Evolutionary conservation across 2,329 filamentous ascomycete genomes (phyloP), one percentile per base, ranked within the genome.

Genomic region (Stagonosporopsis vannaccii): DNA sequence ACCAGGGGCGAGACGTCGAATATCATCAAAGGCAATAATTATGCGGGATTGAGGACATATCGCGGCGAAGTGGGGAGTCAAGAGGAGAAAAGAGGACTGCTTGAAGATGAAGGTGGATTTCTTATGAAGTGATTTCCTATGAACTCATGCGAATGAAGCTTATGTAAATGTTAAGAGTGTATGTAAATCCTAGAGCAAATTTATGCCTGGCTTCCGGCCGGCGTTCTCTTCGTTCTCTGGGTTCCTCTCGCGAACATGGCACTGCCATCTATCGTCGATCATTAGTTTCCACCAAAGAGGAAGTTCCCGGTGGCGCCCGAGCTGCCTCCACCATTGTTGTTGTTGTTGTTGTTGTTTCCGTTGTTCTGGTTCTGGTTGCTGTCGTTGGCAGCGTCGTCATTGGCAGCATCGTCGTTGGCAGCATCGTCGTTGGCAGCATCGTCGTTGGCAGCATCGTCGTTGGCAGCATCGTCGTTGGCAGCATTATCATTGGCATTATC

Each of bases 11-110:
- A 78, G 64, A 73, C 74, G 5, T 74, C 72, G 50, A 66, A 71
- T 17, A 77, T 78, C 55, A 62, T 71, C 4, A 77, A 75, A 56
- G 63, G 72, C 17, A 72, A 72, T 6, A 68, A 62, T 33, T 78
- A 77, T 65, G 72, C 74, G 4, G 74, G 73, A 6, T 58, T 76
- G 60, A 67, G 56, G 53, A 60, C 19, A 8, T 33, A n/a, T 35
- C 22, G 22, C 15, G n/a, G 19, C 12, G 47, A 45, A 25, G 17
- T 43, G 15, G 43, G 20, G 20, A 20, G 11, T 2, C 8, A 13
- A 3, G 48, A 54, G 11, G 50, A 59, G 43, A 57, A 50, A 26
- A 51, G 22, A 9, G 39, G 23, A 6, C 33, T 59, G 53, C 19
- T 61, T 28, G 46, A 41, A 9, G 40, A 25, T 15, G 23, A 46